Evolutionary conservation across 179 eudicot species (phyloP), one percentile per base, ranked within the genome.

Genomic region (Amaranthus tricolor): DNA sequence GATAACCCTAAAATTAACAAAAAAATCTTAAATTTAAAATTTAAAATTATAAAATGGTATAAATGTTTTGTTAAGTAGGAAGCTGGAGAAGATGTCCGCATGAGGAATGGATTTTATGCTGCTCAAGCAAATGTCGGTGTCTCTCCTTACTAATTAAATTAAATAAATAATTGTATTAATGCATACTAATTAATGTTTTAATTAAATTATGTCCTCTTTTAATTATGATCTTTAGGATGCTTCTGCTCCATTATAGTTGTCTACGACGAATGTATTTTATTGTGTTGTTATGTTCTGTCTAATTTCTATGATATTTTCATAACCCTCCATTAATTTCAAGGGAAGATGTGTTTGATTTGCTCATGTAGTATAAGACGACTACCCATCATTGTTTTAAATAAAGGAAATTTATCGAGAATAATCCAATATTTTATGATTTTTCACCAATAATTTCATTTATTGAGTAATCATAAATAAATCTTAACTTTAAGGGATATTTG

Each of bases 101-200:
- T 82, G 84, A 80, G 74, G 51, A 82, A 77, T 71, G 82, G 87
- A 21, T 72, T 52, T 31, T 84, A 65, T 59, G 61, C 70, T 56
- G 63, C 84, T 67, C 65, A 85, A 43, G 75, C 83, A 4, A 82
- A 78, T 64, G 68, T 79, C 19, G 82, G 87, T 66, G 75, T 83
- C 72, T 81, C 86, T 44, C 89, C 85, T 17, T 86, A 79, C 64
- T 81, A 55, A 77, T 49, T 9, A 10, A 4, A n/a, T n/a, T 45
- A 52, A 8, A 3, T 44, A 53, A 14, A 4, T 24, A 53, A 66
- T 66, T 14, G 6, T 5, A 11, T 14, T 10, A 11, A 55, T 16
- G 6, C 62, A 58, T 58, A 9, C 7, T 16, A 16, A 5, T 5
- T 58, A 6, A 58, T 40, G 21, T 9, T 51, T 65, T 65, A 45